These are phyloP conservation scores for Cladosporium colombiae DNA, from an alignment of 2,329 filamentous ascomycete genomes.

Conservation along the genomic window DNA sequence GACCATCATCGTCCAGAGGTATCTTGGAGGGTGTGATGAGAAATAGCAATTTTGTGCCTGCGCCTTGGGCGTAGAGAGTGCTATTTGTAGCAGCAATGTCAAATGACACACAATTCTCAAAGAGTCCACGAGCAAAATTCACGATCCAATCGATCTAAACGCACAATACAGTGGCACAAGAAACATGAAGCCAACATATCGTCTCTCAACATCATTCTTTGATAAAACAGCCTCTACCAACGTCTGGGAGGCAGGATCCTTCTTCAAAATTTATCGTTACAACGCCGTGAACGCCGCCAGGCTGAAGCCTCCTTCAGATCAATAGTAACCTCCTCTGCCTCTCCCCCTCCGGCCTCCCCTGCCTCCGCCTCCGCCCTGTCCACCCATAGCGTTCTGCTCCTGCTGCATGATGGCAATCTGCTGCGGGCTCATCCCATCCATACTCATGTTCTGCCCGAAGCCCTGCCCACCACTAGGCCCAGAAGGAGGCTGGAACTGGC, in stretches of 20 bases:
- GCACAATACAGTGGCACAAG: background rate
- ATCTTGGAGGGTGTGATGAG: background rate
- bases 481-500: slow-evolving; percentile 16
- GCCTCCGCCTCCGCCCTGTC: slow-evolving; percentile 29
- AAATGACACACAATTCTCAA: background rate
- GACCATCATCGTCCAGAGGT: background rate
- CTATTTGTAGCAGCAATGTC: background rate
- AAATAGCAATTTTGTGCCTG: slow-evolving; percentile 22
- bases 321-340: slow-evolving; percentile 23
- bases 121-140: background rate
- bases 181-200: background rate
- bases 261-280: background rate
- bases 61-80: slow-evolving; percentile 22
- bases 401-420: slow-evolving; percentile 41
- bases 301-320: background rate
- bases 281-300: slow-evolving; percentile 15
- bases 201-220: background rate
- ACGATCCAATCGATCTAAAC: background rate
- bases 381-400: slow-evolving; percentile 24
- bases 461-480: slow-evolving; percentile 11
- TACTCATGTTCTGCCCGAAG: slow-evolving; percentile 22
- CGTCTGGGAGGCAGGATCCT: background rate
- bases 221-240: slow-evolving; percentile 10
- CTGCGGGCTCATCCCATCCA: slow-evolving; percentile 38
- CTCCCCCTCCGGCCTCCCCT: slow-evolving; percentile 31